A percentile compares a stretch with the other conserved stretches of the same genome.
Evolutionary conservation across 331 rosid species (phyloP).

Genomic region (Acacia concinna): DNA sequence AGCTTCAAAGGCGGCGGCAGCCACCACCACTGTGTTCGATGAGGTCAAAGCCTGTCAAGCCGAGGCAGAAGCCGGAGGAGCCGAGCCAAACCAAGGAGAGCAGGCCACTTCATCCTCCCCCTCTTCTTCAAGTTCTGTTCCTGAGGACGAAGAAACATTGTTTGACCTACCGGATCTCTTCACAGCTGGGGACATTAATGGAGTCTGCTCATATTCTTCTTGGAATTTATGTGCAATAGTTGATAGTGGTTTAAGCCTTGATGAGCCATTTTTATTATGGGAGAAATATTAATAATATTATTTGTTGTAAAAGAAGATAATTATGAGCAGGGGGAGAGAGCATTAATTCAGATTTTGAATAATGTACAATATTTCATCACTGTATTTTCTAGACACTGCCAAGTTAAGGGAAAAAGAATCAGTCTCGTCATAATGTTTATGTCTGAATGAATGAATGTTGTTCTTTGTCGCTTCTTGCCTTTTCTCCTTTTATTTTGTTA

Average conservation of each 20-base stretch:
- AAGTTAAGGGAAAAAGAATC: neutral
- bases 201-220: constrained; percentile 45
- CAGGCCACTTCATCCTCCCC: constrained; percentile 17
- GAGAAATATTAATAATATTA: constrained; percentile 37
- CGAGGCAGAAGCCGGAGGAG: neutral
- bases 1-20: constrained; percentile 78
- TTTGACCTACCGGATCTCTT: constrained; percentile 89
- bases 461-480: neutral
- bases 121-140: constrained; percentile 40
- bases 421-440: neutral
- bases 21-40: constrained; percentile 21
- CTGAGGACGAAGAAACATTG: constrained; percentile 53
- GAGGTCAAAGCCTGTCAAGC: constrained; percentile 23
- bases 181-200: constrained; percentile 39
- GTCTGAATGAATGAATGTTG: constrained; percentile 9
- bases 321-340: neutral
- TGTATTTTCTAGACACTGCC: neutral
- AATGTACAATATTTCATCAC: constrained; percentile 17
- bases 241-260: constrained; percentile 55
- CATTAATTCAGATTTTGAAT: constrained; percentile 9
- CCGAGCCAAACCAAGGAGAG: constrained; percentile 28
- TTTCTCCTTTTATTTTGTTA: neutral
- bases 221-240: constrained; percentile 65
- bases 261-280: constrained; percentile 61
- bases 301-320: neutral